Percentiles rank a stretch among this genome's conserved stretches.
Evolutionary conservation across 495 filamentous ascomycete genomes (phyloP).

Genomic region (Saxispiralis lemnorum): DNA sequence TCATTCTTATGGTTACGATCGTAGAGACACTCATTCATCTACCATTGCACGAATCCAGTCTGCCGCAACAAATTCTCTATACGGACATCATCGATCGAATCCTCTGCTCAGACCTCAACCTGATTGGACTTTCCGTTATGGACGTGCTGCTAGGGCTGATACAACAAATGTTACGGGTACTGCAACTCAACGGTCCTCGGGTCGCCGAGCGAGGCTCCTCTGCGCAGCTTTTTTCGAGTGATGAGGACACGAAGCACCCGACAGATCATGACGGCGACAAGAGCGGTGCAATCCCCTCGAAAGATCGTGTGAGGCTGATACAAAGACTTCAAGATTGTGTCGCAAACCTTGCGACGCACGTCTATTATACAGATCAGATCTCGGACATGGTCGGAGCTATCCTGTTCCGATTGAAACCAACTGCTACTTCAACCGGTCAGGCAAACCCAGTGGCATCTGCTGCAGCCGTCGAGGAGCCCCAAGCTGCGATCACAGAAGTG

Average conservation of each 20-base stretch:
- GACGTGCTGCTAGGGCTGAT: slow-evolving; percentile 71
- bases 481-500: slow-evolving; percentile 21
- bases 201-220: slow-evolving; percentile 1
- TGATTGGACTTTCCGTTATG: slow-evolving; percentile 87
- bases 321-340: slow-evolving; percentile 56
- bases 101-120: slow-evolving; percentile 71
- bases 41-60: slow-evolving; percentile 43
- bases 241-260: slow-evolving; percentile 18
- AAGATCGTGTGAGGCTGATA: slow-evolving; percentile 37
- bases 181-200: slow-evolving; percentile 40
- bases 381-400: slow-evolving; percentile 76
- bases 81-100: slow-evolving; percentile 59
- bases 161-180: slow-evolving; percentile 54
- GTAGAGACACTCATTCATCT: slow-evolving; percentile 55
- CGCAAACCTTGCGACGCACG: slow-evolving; percentile 71
- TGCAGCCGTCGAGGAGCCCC: slow-evolving; percentile 25
- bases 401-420: slow-evolving; percentile 54
- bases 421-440: slow-evolving; percentile 23
- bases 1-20: slow-evolving; percentile 61
- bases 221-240: not conserved
- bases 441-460: slow-evolving; percentile 15
- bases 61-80: slow-evolving; percentile 53
- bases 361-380: slow-evolving; percentile 88
- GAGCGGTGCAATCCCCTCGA: slow-evolving; percentile 21
- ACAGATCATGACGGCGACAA: not conserved